Percentiles rank a stretch among this genome's conserved stretches.
These are phyloP conservation scores for Rauvolfia tetraphylla DNA, from an alignment of 257 asterid species.

Conservation along the genomic window DNA sequence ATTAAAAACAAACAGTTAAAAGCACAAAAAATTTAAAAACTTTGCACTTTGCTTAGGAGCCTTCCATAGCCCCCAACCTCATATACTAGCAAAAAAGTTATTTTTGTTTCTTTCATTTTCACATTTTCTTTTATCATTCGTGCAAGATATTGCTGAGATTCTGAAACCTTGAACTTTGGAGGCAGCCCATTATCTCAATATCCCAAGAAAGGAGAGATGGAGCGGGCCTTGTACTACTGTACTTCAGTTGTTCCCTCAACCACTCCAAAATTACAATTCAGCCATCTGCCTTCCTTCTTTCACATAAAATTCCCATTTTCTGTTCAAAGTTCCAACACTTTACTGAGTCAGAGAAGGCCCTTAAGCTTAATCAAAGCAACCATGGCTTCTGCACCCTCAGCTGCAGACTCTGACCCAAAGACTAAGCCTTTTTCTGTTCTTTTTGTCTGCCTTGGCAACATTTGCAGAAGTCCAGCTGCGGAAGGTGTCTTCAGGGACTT, in stretches of 20 bases:
- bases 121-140: neutral
- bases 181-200: conserved; percentile 2
- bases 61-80: too few species aligned
- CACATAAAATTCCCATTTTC: conserved; percentile 20
- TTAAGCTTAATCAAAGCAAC: conserved; percentile 31
- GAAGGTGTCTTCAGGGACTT: conserved; percentile 84
- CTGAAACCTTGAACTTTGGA: neutral
- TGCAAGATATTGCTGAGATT: neutral
- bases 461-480: conserved; percentile 98
- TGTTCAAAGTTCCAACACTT: conserved; percentile 14
- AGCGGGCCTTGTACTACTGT: conserved; percentile 26
- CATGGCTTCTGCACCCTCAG: conserved; percentile 53
- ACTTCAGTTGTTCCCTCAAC: conserved; percentile 11
- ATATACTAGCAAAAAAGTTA: neutral
- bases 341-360: conserved; percentile 16
- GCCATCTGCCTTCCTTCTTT: conserved; percentile 13
- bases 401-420: conserved; percentile 25
- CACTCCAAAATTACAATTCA: conserved; percentile 22
- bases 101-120: neutral
- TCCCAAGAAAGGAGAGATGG: conserved; percentile 35
- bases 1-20: too few species aligned
- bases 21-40: too few species aligned
- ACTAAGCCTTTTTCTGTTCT: conserved; percentile 64
- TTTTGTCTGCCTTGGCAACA: conserved; percentile 95
- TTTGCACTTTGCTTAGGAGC: too few species aligned